Base-by-base conservation (phyloP, 306 rosid species). In the Dryas drummondii region DNA sequence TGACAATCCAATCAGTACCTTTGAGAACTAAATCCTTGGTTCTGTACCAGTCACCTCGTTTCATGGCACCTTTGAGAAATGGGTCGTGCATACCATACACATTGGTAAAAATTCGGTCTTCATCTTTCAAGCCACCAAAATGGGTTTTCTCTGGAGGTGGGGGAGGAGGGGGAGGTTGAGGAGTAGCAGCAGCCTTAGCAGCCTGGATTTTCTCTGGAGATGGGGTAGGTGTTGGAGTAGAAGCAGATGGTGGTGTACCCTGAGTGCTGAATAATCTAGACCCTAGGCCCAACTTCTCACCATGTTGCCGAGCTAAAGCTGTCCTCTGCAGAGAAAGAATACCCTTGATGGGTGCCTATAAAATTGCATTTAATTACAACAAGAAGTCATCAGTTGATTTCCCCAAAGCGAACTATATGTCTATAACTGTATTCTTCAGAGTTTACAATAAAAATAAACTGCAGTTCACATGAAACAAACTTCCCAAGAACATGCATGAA, bases 1-100 rank as follows among this genome's bases (percentile, higher is more conserved):
- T 96, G n/a, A 92, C 97, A 84, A 96, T 92, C 99, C 99, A 96
- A 85, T 96, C 99, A 73, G 93, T 47, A 61, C 99, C 98, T 88
- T 96, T 96, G 41, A 86, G 57, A 47, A 96, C 98, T 81, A 96
- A 74, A 82, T 96, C 99, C 78, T 96, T 96, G 27, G 99, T 94
- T 75, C 94, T 83, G 66, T 87, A 5, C 99, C 98, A 96, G 76
- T 96, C 99, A 46, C 99, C 99, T 53, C 99, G 81, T 74, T 92
- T 94, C 97, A 90, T 89, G 75, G 99, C 97, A 72, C 99, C 99
- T 86, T 92, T 92, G 47, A 94, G 90, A 81, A 94, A 94, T 68
- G 99, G 99, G 65, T 94, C 99, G 7, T 92, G 89, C 80, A 90
- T n/a, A 51, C 99, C 99, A 75, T 94, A 94, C 71, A 94, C 70